These are phyloP conservation scores for Magnusiomyces suaveolens DNA, from an alignment of 1,139 yeast genomes.

Conservation along the genomic window DNA sequence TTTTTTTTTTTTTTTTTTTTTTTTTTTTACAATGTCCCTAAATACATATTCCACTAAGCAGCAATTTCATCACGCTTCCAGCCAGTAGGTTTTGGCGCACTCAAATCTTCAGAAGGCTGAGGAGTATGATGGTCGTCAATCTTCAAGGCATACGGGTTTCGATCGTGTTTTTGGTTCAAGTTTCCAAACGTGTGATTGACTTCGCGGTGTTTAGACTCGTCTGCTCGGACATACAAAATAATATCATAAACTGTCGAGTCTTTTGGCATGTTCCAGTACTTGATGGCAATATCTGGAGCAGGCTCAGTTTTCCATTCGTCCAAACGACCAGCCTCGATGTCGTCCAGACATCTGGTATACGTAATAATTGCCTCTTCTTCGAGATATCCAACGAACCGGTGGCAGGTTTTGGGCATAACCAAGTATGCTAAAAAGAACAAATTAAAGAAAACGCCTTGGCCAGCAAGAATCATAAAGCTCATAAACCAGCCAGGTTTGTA, in stretches of 20 bases:
- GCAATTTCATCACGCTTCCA: constrained; percentile 54
- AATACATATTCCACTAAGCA: constrained; percentile 17
- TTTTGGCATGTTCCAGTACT: constrained; percentile 51
- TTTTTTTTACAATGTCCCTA: no score
- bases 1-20: no score
- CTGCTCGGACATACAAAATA: constrained; percentile 48
- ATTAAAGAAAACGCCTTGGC: constrained; percentile 65
- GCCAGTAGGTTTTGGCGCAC: constrained; percentile 34
- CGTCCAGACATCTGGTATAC: constrained; percentile 51
- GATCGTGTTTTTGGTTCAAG: constrained; percentile 41
- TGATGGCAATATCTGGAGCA: constrained; percentile 44
- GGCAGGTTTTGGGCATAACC: constrained; percentile 54
- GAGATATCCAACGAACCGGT: constrained; percentile 66
- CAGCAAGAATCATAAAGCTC: constrained; percentile 45
- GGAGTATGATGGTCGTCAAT: constrained; percentile 32
- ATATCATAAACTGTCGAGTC: constrained; percentile 51
- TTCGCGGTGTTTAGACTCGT: constrained; percentile 67
- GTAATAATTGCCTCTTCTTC: constrained; percentile 74
- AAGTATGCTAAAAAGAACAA: constrained; percentile 53
- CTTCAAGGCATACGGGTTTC: constrained; percentile 57
- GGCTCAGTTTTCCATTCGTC: constrained; percentile 38
- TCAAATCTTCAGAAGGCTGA: constrained; percentile 48
- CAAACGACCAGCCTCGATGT: constrained; percentile 43
- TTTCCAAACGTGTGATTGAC: constrained; percentile 70
- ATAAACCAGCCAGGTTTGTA: constrained; percentile 57